Conservation (phyloP, 2,329 filamentous ascomycete genomes). For the Diplodia intermedia region DNA sequence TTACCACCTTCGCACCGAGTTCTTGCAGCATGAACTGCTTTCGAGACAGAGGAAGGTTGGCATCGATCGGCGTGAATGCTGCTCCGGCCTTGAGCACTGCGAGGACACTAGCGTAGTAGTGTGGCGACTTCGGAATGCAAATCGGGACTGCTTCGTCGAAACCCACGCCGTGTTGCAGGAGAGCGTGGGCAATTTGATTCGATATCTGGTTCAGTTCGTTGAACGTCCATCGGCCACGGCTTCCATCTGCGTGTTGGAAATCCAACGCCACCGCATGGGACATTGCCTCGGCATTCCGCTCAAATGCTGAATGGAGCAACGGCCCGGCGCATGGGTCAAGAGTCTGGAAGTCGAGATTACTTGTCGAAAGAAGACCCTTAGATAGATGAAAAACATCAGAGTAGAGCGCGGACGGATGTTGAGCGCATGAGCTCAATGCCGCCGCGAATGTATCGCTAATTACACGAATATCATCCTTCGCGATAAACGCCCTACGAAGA, state of each 20-base stretch:
- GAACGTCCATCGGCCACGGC: slow-evolving; percentile 46
- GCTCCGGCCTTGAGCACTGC: slow-evolving; percentile 51
- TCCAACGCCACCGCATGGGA: slow-evolving; percentile 48
- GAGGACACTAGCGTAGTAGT: slow-evolving; percentile 48
- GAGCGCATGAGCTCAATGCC: slow-evolving; percentile 40
- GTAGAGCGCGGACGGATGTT: slow-evolving; percentile 37
- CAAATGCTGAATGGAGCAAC: slow-evolving; percentile 50
- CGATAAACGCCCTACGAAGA: slow-evolving; percentile 36
- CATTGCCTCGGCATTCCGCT: slow-evolving; percentile 42
- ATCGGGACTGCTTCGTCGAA: slow-evolving; percentile 47
- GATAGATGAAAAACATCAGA: slow-evolving; percentile 40
- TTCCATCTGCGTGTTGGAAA: slow-evolving; percentile 45
- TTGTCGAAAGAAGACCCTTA: slow-evolving; percentile 38
- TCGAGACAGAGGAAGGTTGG: slow-evolving; percentile 44
- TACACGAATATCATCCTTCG: slow-evolving; percentile 39
- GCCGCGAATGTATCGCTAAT: slow-evolving; percentile 43
- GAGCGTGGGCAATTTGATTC: slow-evolving; percentile 44
- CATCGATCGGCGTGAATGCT: slow-evolving; percentile 48
- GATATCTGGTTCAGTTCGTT: slow-evolving; percentile 41
- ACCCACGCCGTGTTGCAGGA: slow-evolving; percentile 39
- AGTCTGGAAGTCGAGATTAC: slow-evolving; percentile 37
- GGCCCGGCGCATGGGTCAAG: slow-evolving; percentile 29
- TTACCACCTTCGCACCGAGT: slow-evolving; percentile 42
- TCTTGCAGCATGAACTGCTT: slow-evolving; percentile 47
- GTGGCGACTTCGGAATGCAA: slow-evolving; percentile 45